Evolutionary conservation across 225 moss, liverwort and hornwort genomes (phyloP), one percentile per base, ranked within the genome.

Genomic region (Polytrichum commune): DNA sequence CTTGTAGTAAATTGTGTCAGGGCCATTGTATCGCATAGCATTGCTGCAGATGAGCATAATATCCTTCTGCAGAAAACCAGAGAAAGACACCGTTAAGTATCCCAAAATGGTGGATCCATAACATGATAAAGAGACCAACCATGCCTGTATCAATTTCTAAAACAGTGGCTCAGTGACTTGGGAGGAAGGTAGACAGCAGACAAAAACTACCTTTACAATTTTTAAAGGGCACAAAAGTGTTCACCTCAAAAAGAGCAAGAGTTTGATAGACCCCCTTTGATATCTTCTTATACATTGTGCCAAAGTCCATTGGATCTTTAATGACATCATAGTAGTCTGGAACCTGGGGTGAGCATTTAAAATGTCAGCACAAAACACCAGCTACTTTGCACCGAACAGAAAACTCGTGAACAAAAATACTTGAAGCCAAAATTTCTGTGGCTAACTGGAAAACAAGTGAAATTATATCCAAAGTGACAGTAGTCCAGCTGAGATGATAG

Each of bases 311-410:
- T 20, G 98, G 95, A n/a, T 98, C 91, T 75, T 90, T 98, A 29
- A 98, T 98, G 24, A 98, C 95, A 73, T 98, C 98, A 71, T 98
- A 95, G 63, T 98, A 98, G 87, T 98, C 98, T 70, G 95, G 95
- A 77, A 98, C 98, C 98, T 98, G 91, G 20, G 67, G 67, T 62
- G 53, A 46, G 46, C 46, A 23, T 64, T 25, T 65, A 2, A 72
- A 32, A 58, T 8, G 62, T 77, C 65, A 84, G 66, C 58, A 53
- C 66, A 23, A 66, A 67, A 67, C 58, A 24, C 22, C 22, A 58
- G n/a, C 58, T 7, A 23, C 3, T 24, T 4, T 16, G 16, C 13
- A 46, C 46, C 46, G 13, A 3, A 46, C 46, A 46, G 46, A 46
- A 46, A 46, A 3, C 46, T 46, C 16, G 4, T 46, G 46, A 46